These are phyloP conservation scores for Berberis thunbergii DNA, from an alignment of 164 flowering plant species.

Conservation along the genomic window DNA sequence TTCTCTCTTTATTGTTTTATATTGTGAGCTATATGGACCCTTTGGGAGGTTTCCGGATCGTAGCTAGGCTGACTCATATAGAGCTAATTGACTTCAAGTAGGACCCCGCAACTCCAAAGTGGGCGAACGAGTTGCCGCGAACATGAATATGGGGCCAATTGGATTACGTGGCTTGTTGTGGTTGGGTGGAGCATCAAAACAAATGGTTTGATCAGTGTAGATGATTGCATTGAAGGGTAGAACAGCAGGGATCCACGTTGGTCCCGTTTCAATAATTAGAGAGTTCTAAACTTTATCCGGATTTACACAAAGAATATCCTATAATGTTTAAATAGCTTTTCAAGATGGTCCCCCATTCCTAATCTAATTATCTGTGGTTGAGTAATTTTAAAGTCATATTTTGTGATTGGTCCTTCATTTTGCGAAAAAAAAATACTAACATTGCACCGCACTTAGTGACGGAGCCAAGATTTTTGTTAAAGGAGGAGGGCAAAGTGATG, in stretches of 20 bases:
- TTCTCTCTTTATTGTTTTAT: neutral
- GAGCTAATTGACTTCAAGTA: neutral
- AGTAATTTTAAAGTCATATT: too few relatives aligned
- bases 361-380: too few relatives aligned
- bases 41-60: neutral
- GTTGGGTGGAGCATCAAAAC: neutral
- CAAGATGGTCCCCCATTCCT: neutral
- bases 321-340: too few relatives aligned
- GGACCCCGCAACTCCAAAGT: neutral
- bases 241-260: slow-evolving; percentile 4
- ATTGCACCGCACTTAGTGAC: too few relatives aligned
- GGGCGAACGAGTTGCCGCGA: neutral
- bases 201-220: neutral
- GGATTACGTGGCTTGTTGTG: neutral
- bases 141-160: neutral
- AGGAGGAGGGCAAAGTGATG: too few relatives aligned
- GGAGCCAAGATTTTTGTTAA: too few relatives aligned
- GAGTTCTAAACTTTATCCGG: neutral
- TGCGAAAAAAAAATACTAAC: too few relatives aligned
- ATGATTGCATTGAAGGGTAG: neutral
- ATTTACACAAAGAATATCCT: neutral
- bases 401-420: too few relatives aligned
- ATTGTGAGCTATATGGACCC: neutral
- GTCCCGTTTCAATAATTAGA: neutral
- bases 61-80: too few relatives aligned